A percentile compares a stretch with the other conserved stretches of the same genome.
phyloP scores from a whole-genome alignment of 1,284 basidiomycete species.

The Melampsora larici-populina region DNA sequence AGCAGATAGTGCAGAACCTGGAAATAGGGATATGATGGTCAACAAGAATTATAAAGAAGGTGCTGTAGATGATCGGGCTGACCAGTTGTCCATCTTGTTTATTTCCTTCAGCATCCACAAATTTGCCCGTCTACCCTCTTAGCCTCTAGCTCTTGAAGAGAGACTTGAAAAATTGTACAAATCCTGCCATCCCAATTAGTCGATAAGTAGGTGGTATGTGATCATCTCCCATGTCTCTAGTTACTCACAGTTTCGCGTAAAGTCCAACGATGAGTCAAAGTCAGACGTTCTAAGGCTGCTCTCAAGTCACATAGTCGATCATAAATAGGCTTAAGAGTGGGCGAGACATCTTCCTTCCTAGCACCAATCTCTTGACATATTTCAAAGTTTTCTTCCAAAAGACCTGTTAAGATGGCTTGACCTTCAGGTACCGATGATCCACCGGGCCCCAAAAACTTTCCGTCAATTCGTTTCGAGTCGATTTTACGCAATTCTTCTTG shows the following conservation, averaged over 20 bases:
- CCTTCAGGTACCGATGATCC: conserved; percentile 81
- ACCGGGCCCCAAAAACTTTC: conserved; percentile 89
- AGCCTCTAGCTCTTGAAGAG: conserved; percentile 92
- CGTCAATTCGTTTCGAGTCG: conserved; percentile 91
- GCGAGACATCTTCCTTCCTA: conserved; percentile 81
- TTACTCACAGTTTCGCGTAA: conserved; percentile 76
- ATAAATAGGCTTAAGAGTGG: conserved; percentile 87
- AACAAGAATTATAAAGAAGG: not conserved
- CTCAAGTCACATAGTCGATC: conserved; percentile 85
- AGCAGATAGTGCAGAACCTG: conserved; percentile 88
- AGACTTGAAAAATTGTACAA: conserved; percentile 72
- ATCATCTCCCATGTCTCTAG: not conserved
- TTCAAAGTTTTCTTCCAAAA: conserved; percentile 95
- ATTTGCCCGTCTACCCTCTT: conserved; percentile 96
- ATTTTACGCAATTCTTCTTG: conserved; percentile 92
- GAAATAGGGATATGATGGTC: conserved; percentile 18
- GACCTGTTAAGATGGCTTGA: conserved; percentile 66
- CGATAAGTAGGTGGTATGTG: not conserved
- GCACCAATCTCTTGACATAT: conserved; percentile 94
- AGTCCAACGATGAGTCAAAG: conserved; percentile 94
- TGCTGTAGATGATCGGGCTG: conserved; percentile 50
- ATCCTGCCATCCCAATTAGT: conserved; percentile 32
- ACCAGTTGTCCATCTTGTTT: conserved; percentile 87
- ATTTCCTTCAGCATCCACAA: conserved; percentile 89
- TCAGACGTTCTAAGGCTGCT: conserved; percentile 78